These are phyloP conservation scores for Picea abies DNA, from an alignment of 83 land plant species.

Conservation along the genomic window DNA sequence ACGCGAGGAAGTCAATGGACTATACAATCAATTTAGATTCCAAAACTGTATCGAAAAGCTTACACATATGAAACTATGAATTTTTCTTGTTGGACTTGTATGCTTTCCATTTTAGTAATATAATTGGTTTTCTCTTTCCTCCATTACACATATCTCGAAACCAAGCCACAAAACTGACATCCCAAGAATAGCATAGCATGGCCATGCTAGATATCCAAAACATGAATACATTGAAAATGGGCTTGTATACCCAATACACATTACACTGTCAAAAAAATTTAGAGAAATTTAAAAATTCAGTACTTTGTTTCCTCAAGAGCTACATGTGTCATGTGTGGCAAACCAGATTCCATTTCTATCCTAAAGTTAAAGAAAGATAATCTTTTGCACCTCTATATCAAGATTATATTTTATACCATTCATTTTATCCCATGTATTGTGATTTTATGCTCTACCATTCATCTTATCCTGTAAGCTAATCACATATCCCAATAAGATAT, in stretches of 20 bases:
- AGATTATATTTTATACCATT: no score
- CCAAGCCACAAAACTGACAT: conserved; percentile 75
- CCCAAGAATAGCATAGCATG: conserved; percentile 33
- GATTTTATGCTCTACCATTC: no score
- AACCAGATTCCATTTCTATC: neutral
- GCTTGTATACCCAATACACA: conserved; percentile 66
- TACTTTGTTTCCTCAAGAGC: conserved; percentile 79
- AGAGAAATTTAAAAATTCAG: conserved; percentile 56
- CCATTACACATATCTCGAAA: conserved; percentile 61
- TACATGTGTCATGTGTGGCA: conserved; percentile 40
- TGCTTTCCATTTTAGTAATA: neutral
- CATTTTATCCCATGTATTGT: no score
- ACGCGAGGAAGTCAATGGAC: neutral
- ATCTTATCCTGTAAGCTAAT: no score
- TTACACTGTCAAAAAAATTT: conserved; percentile 76
- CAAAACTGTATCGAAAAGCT: neutral
- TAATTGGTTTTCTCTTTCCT: neutral
- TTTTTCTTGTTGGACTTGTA: neutral
- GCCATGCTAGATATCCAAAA: conserved; percentile 58
- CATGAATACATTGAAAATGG: conserved; percentile 66
- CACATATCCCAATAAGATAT: no score
- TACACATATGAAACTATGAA: neutral
- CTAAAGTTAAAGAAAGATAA: no score
- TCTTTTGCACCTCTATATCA: no score
- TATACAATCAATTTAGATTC: neutral